phyloP scores from a whole-genome alignment of 257 asterid genomes.

The Apocynum venetum region DNA sequence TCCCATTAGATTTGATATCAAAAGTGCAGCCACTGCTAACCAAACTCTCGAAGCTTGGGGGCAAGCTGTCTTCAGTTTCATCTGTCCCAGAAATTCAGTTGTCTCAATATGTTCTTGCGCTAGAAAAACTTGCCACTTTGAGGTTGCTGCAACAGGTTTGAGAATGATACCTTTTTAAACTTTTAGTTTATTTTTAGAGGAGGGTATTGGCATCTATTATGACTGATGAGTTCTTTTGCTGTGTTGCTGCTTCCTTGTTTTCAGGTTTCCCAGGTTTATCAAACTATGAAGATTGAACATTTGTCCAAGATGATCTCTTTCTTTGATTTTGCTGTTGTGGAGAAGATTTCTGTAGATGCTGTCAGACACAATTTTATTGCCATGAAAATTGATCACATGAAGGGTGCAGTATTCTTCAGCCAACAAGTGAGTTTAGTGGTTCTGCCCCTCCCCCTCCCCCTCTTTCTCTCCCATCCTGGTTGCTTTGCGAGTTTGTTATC shows the following conservation, averaged over 20 bases:
- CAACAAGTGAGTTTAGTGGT: conserved; percentile 49
- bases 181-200: background rate
- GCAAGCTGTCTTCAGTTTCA: conserved; percentile 67
- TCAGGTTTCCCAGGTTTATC: conserved; percentile 89
- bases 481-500: background rate
- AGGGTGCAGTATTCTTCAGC: conserved; percentile 76
- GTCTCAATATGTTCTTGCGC: conserved; percentile 59
- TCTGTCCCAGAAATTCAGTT: conserved; percentile 69
- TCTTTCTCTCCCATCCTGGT: background rate
- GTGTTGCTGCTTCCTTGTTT: conserved; percentile 14
- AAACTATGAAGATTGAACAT: conserved; percentile 62
- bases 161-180: background rate
- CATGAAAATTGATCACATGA: conserved; percentile 70
- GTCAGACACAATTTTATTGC: conserved; percentile 63
- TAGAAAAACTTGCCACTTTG: conserved; percentile 81
- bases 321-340: conserved; percentile 64
- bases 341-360: conserved; percentile 89
- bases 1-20: conserved; percentile 62
- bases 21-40: conserved; percentile 63
- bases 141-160: conserved; percentile 83
- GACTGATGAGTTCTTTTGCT: conserved; percentile 1
- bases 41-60: conserved; percentile 77
- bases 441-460: background rate
- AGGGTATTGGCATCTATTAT: background rate
- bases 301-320: conserved; percentile 66